phyloP scores from a whole-genome alignment of 192 early-diverging fungal species.

The Coemansia sp. region DNA sequence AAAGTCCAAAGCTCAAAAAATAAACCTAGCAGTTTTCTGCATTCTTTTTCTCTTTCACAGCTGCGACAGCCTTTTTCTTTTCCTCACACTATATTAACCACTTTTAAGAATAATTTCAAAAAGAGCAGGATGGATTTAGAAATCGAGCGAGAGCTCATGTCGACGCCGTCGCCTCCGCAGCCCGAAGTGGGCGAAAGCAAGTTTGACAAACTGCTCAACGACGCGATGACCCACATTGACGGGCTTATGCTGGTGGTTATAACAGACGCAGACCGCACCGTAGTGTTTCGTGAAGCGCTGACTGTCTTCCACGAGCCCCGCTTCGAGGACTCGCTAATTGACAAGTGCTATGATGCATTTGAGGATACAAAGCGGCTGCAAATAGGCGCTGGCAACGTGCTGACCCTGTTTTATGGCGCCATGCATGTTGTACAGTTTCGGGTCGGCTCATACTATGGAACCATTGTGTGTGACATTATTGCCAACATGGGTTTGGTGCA shows the following conservation, averaged over 20 bases:
- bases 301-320: slow-evolving; percentile 48
- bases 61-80: not conserved
- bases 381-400: slow-evolving; percentile 30
- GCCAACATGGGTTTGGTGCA: slow-evolving; percentile 51
- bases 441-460: slow-evolving; percentile 49
- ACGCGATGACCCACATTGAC: slow-evolving; percentile 39
- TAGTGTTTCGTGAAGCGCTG: slow-evolving; percentile 41
- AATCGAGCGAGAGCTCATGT: slow-evolving; percentile 31
- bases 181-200: slow-evolving; percentile 24
- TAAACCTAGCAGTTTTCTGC: not conserved
- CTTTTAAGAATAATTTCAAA: not conserved
- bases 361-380: slow-evolving; percentile 49
- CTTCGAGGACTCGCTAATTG: slow-evolving; percentile 47
- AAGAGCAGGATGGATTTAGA: slow-evolving; percentile 23
- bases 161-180: slow-evolving; percentile 10
- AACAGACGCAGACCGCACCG: slow-evolving; percentile 34
- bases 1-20: not conserved
- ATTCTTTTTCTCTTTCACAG: not conserved
- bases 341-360: slow-evolving; percentile 53
- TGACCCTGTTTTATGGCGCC: slow-evolving; percentile 43
- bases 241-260: slow-evolving; percentile 49
- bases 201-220: slow-evolving; percentile 44
- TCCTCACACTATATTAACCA: not conserved
- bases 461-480: slow-evolving; percentile 41
- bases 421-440: slow-evolving; percentile 54